Base-by-base conservation (phyloP, 331 rosid genomes). In the Arachis monticola region DNA sequence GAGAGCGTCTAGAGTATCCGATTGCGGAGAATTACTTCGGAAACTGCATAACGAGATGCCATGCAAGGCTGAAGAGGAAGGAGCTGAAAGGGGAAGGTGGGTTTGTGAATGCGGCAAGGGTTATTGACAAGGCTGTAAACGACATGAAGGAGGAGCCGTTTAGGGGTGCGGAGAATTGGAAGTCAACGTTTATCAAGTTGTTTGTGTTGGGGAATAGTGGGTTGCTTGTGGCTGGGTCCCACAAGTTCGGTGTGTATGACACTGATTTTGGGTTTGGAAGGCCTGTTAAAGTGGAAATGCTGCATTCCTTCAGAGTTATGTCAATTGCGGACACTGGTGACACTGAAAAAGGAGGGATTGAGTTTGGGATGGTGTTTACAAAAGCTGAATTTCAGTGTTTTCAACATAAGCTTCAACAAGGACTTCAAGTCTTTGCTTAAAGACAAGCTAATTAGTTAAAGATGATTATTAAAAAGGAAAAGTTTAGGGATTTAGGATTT, bases 261-360 rank as follows among this genome's bases (percentile, higher is more conserved):
- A 73, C 82, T 41, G 73, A 80, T 14, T 84, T 80, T 80, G 85
- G 87, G 30, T 84, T 84, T 45, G 87, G 85, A 74, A 80, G 63
- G 17, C 83, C 87, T 0, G 8, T 2, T 0, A 84, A 84, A 68
- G 87, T 80, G 47, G 87, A 84, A n/a, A 84, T 80, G 85, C 72
- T 73, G 1, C 80, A 80, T 73, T 48, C 71, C 0, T 11, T 30
- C 1, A 83, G 52, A 68, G 11, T 48, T 30, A 50, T 83, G 72
- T 73, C 84, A 70, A 57, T 86, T 48, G 80, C 85, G 61, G 89
- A 85, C 27, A 68, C 73, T 75, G 45, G 84, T 56, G 42, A 52
- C 10, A n/a, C n/a, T 3, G 78, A 85, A 2, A 76, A 81, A 66
- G 86, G 78, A 7, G 88, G 86, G 47, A 58, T 85, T 68, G 88